These are phyloP conservation scores for Suillus plorans DNA, from an alignment of 768 basidiomycete species.

Conservation along the genomic window DNA sequence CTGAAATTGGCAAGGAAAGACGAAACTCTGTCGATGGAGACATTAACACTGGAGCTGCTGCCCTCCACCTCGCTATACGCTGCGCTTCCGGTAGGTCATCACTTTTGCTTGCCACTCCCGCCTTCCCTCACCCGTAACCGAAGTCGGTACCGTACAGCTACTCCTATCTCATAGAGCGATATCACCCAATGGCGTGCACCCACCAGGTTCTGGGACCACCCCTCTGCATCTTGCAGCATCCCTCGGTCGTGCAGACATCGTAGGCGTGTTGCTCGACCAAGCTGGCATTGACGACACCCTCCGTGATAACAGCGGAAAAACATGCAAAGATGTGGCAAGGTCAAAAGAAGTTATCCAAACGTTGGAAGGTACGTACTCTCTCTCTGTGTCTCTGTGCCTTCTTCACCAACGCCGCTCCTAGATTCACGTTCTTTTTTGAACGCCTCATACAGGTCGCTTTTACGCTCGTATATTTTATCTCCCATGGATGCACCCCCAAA, in stretches of 20 bases:
- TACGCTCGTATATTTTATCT: slow-evolving; percentile 74
- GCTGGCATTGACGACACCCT: slow-evolving; percentile 78
- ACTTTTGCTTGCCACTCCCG: not conserved
- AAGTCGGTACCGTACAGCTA: slow-evolving; percentile 66
- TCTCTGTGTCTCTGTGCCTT: not conserved
- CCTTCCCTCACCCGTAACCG: slow-evolving; percentile 7
- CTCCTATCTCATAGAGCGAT: slow-evolving; percentile 73
- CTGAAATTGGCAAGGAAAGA: slow-evolving; percentile 69
- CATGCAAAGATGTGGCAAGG: slow-evolving; percentile 71
- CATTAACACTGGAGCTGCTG: slow-evolving; percentile 68
- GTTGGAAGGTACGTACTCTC: slow-evolving; percentile 58
- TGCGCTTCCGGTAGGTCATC: slow-evolving; percentile 67
- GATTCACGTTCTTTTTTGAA: slow-evolving; percentile 78
- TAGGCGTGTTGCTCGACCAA: slow-evolving; percentile 76
- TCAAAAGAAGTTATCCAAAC: slow-evolving; percentile 62
- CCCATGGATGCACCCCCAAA: slow-evolving; percentile 41
- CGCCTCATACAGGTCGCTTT: slow-evolving; percentile 69
- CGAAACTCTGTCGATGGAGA: slow-evolving; percentile 48
- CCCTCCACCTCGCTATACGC: slow-evolving; percentile 79
- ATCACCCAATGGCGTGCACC: slow-evolving; percentile 76
- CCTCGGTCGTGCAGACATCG: slow-evolving; percentile 69
- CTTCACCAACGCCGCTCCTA: slow-evolving; percentile 25
- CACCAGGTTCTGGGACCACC: slow-evolving; percentile 67
- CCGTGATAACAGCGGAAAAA: slow-evolving; percentile 63
- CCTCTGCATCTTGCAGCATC: slow-evolving; percentile 75